Base-by-base conservation (phyloP, 345 rosid species). In the Populus simonii region DNA sequence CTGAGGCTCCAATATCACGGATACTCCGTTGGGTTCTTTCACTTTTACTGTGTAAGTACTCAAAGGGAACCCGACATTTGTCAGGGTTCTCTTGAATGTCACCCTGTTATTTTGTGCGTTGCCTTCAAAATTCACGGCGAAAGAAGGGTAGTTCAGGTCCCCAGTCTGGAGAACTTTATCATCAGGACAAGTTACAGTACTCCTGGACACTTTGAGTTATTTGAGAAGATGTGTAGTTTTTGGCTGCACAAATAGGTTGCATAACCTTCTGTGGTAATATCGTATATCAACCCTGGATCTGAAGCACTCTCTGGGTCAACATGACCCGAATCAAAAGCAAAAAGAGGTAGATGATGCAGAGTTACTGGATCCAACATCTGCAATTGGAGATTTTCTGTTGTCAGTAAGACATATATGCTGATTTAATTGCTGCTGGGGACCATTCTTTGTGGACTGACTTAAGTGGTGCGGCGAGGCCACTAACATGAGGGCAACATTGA, bases 401-500 rank as follows among this genome's bases (percentile, higher is more conserved):
- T 94, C 88, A 0, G 72, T 38, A 15, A 78, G 85, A 16, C 35
- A 33, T 4, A 33, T 89, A 89, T 16, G 97, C 94, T 18, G 97
- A 94, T 82, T 93, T 94, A 31, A 94, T 89, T 8, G 90, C 97
- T 25, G 97, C 94, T 20, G 93, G 90, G 5, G 98, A 92, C 97
- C 97, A 94, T 38, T 89, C 83, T 47, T 78, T 55, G 76, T 89
- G 97, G 35, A 77, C 89, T 4, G 96, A 89, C 78, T 87, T 92
- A 25, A 92, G 84, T 2, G 92, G 80, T 25, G 92, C 89, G 18
- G 94, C 98, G 7, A 94, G 78, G 78, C 98, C 98, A 68, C 90
- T 88, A 12, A 90, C 81, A 74, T 94, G 98, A 2, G 98, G 96
- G 73, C 97, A 92, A 84, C 98, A 94, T 94, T 10, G 97, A 94